Evolutionary conservation across 2,329 filamentous ascomycete species (phyloP).

Genomic region (Penicillium hordei): DNA sequence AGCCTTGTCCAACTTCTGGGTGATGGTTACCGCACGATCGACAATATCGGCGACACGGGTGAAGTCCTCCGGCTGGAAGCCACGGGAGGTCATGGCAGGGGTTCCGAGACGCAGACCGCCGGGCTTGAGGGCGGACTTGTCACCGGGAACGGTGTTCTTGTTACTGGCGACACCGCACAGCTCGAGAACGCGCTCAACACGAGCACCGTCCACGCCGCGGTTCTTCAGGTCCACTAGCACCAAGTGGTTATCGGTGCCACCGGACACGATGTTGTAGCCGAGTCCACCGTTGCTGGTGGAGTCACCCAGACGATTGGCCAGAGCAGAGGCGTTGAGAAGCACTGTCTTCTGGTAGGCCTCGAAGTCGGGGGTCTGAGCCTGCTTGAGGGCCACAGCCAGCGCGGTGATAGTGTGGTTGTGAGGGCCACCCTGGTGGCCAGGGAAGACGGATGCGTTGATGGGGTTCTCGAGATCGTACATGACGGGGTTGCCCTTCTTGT

Average conservation of each 20-base stretch:
- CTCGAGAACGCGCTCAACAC: slow-evolving; percentile 86
- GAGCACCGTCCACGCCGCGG: slow-evolving; percentile 81
- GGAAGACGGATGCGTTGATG: slow-evolving; percentile 99
- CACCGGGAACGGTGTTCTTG: slow-evolving; percentile 97
- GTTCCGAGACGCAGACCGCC: slow-evolving; percentile 93
- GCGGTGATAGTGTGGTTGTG: slow-evolving; percentile 99
- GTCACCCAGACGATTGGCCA: slow-evolving; percentile 69
- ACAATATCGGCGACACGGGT: slow-evolving; percentile 81
- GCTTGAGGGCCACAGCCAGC: slow-evolving; percentile 89
- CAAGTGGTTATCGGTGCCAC: slow-evolving; percentile 97
- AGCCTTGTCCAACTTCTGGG: slow-evolving; percentile 70
- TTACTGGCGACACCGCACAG: slow-evolving; percentile 95
- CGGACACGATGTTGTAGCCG: slow-evolving; percentile 91
- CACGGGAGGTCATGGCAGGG: slow-evolving; percentile 95
- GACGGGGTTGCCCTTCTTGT: slow-evolving; percentile 88
- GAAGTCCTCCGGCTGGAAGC: slow-evolving; percentile 89
- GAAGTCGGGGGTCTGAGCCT: slow-evolving; percentile 88
- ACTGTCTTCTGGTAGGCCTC: slow-evolving; percentile 92
- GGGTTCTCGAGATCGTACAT: slow-evolving; percentile 91
- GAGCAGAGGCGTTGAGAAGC: slow-evolving; percentile 85
- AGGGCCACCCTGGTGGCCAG: slow-evolving; percentile 95
- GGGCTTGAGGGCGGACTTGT: slow-evolving; percentile 88
- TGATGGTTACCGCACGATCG: slow-evolving; percentile 77
- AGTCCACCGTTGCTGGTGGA: slow-evolving; percentile 70
- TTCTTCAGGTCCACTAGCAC: slow-evolving; percentile 92